A percentile compares a stretch with the other conserved stretches of the same genome.
Conservation (phyloP, 1,284 basidiomycete species). For the Boletus mariae region DNA sequence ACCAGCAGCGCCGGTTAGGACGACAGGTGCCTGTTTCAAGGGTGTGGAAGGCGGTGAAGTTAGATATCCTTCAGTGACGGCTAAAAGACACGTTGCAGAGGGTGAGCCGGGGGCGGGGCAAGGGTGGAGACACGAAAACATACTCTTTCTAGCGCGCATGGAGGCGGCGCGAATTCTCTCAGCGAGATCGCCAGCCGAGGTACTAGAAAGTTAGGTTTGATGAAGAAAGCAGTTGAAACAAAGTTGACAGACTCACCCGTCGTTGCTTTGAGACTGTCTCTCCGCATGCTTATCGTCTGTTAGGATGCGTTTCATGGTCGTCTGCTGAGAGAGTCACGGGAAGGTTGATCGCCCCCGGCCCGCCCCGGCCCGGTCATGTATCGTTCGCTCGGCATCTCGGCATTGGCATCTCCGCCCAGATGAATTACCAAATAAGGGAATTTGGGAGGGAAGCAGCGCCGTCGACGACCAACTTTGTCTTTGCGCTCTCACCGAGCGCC, state of each 20-base stretch:
- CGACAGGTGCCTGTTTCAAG: conserved; percentile 31
- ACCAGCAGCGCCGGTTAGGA: conserved; percentile 17
- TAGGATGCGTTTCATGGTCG: conserved; percentile 40
- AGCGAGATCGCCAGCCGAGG: conserved; percentile 22
- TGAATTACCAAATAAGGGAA: conserved; percentile 13
- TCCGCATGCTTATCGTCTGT: conserved; percentile 39
- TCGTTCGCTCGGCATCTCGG: conserved; percentile 8
- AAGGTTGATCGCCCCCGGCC: not conserved
- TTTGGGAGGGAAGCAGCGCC: conserved; percentile 7
- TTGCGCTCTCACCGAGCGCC: conserved; percentile 23
- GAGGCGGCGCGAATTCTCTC: conserved; percentile 34
- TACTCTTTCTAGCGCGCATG: conserved; percentile 34
- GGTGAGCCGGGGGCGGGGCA: conserved; percentile 25
- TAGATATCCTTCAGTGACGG: conserved; percentile 34
- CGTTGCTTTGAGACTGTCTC: conserved; percentile 19
- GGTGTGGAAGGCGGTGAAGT: conserved; percentile 27
- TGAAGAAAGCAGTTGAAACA: conserved; percentile 1
- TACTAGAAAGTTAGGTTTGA: conserved; percentile 13
- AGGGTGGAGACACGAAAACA: conserved; percentile 21
- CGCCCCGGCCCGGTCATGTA: not conserved
- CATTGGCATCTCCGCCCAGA: conserved; percentile 10
- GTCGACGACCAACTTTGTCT: conserved; percentile 14
- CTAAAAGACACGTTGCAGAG: conserved; percentile 23
- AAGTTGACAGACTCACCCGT: conserved; percentile 21
- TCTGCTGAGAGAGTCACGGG: conserved; percentile 4